Percentiles rank a stretch among this genome's conserved stretches.
These are phyloP conservation scores for Rosa multiflora DNA, from an alignment of 306 rosid species.

Conservation along the genomic window DNA sequence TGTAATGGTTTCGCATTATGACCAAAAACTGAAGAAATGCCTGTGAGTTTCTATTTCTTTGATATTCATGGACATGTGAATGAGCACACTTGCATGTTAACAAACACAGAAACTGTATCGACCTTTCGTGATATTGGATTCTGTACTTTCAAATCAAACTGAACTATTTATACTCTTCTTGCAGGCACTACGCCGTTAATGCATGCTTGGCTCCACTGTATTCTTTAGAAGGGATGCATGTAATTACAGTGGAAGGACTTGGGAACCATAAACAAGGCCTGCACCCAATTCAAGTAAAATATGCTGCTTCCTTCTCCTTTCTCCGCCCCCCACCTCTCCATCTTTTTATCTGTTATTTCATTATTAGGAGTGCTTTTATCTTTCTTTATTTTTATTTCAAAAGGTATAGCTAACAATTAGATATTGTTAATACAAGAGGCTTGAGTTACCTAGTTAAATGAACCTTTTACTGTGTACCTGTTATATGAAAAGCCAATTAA, in stretches of 20 bases:
- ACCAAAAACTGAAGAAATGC: constrained; percentile 52
- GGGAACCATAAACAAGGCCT: constrained; percentile 74
- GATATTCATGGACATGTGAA: not conserved
- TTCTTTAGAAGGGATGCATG: constrained; percentile 96
- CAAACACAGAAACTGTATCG: not conserved
- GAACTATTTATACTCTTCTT: constrained; percentile 33
- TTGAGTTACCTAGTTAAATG: not conserved
- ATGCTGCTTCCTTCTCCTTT: constrained; percentile 1
- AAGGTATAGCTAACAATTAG: not conserved
- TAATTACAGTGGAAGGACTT: constrained; percentile 91
- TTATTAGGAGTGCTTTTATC: not conserved
- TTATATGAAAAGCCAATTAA: not conserved
- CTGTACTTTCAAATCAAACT: constrained; percentile 5
- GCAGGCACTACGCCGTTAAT: constrained; percentile 87
- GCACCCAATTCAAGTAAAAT: constrained; percentile 86
- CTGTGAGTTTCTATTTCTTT: constrained; percentile 52
- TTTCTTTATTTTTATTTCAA: not conserved
- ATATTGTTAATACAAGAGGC: not conserved
- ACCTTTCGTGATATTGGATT: not conserved
- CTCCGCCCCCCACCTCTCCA: not conserved
- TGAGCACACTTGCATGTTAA: not conserved
- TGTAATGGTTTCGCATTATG: constrained; percentile 85
- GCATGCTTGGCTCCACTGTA: constrained; percentile 96
- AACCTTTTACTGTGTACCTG: not conserved
- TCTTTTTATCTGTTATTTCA: not conserved